Evolutionary conservation across 768 basidiomycete genomes (phyloP), one percentile per base, ranked within the genome.

Genomic region (Kwoniella heveanensis): DNA sequence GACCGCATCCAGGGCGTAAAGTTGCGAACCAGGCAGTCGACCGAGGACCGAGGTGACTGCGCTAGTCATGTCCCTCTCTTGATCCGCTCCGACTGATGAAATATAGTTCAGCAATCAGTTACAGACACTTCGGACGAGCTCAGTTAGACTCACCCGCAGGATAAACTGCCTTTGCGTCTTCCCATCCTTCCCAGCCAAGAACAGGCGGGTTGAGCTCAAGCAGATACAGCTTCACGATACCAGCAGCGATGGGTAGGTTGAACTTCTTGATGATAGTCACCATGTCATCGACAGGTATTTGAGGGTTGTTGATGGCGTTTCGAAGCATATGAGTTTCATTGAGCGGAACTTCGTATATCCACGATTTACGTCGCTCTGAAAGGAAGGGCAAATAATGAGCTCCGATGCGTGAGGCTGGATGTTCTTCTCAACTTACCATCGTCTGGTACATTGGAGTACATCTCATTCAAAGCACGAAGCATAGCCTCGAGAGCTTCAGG

Each of bases 261-360:
- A 89, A 91, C 67, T 87, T 87, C 26, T 83, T 83, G 26, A 90
- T 81, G 67, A 90, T 85, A 22, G 88, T 83, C 12, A 80, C 67
- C 6, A 85, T 82, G 48, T 83, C 82, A 29, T 68, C 64, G 4
- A 62, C n/a, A 25, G 71, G 62, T 1, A 73, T 83, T 79, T 26
- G 83, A 84, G 54, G 84, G 77, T 72, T 86, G 76, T 96, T 95
- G 57, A 97, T 82, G 5, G 84, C 84, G 79, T 92, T 90, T 60
- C 94, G 88, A 29, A 97, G 86, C 62, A 89, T 88, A 71, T 98
- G 94, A 17, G 90, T 85, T 25, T 87, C 86, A 1, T 86, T 83
- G 6, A 98, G 84, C 1, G 93, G 92, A 2, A 83, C 82, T 71
- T 97, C 92, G 80, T 96, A 98, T 57, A 97, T 90, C 94, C 94